These are phyloP conservation scores for Cyberlindnera xylosilytica DNA, from an alignment of 805 yeast genomes.

Conservation along the genomic window DNA sequence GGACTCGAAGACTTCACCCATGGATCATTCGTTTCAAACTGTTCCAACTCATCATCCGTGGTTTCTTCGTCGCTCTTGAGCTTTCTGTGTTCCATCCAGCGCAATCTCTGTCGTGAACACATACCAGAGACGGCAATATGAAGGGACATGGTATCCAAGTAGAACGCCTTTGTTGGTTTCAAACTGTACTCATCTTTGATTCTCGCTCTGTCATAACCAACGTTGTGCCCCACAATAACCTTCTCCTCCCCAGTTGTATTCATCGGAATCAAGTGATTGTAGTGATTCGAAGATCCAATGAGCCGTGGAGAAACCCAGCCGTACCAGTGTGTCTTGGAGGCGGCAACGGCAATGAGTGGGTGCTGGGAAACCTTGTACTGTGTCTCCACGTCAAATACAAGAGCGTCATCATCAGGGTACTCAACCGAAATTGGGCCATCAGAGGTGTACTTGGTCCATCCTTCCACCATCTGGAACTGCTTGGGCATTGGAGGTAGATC, in stretches of 20 bases:
- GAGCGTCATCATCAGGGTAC: slow-evolving; percentile 64
- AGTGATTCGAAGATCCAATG: slow-evolving; percentile 43
- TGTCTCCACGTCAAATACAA: slow-evolving; percentile 90
- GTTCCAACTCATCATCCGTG: slow-evolving; percentile 19
- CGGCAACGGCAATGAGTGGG: slow-evolving; percentile 81
- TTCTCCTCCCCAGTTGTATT: slow-evolving; percentile 46
- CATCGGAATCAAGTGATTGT: slow-evolving; percentile 74
- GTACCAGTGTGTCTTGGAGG: slow-evolving; percentile 79
- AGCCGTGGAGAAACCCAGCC: slow-evolving; percentile 91
- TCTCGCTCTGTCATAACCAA: slow-evolving; percentile 87
- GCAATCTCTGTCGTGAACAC: slow-evolving; percentile 86
- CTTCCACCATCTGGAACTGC: slow-evolving; percentile 58
- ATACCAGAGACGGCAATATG: slow-evolving; percentile 90
- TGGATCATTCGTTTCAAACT: slow-evolving; percentile 57
- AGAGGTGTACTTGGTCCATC: slow-evolving; percentile 76
- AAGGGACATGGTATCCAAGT: slow-evolving; percentile 85
- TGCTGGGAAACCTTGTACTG: slow-evolving; percentile 70
- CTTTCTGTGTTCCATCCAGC: slow-evolving; percentile 61
- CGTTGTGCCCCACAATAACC: slow-evolving; percentile 84
- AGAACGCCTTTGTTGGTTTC: slow-evolving; percentile 67
- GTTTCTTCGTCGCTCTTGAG: slow-evolving; percentile 23
- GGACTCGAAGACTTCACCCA: slow-evolving; percentile 80
- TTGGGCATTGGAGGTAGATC: slow-evolving; percentile 41
- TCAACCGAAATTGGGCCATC: slow-evolving; percentile 57
- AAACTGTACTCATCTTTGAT: slow-evolving; percentile 79